These are phyloP conservation scores for Neurospora sp. DNA, from an alignment of 495 filamentous ascomycete genomes.

Conservation along the genomic window DNA sequence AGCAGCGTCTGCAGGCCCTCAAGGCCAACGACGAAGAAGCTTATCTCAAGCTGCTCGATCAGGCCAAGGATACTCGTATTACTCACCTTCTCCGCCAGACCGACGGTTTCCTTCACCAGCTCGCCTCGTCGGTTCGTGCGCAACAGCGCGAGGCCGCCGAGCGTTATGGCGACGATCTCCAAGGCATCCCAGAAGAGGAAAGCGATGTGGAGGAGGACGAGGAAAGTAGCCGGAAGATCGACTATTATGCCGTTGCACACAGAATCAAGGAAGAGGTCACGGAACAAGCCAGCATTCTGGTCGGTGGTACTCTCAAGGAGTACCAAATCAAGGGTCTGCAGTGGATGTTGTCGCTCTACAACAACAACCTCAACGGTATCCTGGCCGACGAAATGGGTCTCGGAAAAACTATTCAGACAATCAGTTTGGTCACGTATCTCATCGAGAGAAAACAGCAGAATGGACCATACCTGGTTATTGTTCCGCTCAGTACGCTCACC, in stretches of 20 bases:
- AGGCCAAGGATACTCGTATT: conserved; percentile 98
- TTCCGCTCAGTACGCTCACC: conserved; percentile 89
- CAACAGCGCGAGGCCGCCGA: conserved; percentile 78
- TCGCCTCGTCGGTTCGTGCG: conserved; percentile 81
- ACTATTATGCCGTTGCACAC: conserved; percentile 98
- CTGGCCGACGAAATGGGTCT: conserved; percentile 99
- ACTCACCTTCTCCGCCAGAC: conserved; percentile 93
- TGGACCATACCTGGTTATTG: conserved; percentile 92
- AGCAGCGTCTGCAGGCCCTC: conserved; percentile 96
- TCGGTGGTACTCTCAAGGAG: conserved; percentile 88
- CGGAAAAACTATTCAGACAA: conserved; percentile 98
- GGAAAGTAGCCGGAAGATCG: conserved; percentile 65
- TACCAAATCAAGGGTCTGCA: conserved; percentile 97
- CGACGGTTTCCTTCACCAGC: conserved; percentile 91
- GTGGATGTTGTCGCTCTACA: conserved; percentile 99
- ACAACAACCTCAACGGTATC: conserved; percentile 99
- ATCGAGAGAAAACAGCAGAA: conserved; percentile 91
- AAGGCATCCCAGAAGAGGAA: conserved; percentile 47
- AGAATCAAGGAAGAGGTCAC: conserved; percentile 85
- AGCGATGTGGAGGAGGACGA: conserved; percentile 60
- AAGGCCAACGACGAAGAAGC: conserved; percentile 99
- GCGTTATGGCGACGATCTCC: conserved; percentile 58
- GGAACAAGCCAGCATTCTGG: conserved; percentile 69
- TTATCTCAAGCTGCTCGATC: conserved; percentile 89
- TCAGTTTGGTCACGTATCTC: conserved; percentile 91